Evolutionary conservation across 306 rosid species (phyloP), one percentile per base, ranked within the genome.

Genomic region (Lathyrus aphaca): DNA sequence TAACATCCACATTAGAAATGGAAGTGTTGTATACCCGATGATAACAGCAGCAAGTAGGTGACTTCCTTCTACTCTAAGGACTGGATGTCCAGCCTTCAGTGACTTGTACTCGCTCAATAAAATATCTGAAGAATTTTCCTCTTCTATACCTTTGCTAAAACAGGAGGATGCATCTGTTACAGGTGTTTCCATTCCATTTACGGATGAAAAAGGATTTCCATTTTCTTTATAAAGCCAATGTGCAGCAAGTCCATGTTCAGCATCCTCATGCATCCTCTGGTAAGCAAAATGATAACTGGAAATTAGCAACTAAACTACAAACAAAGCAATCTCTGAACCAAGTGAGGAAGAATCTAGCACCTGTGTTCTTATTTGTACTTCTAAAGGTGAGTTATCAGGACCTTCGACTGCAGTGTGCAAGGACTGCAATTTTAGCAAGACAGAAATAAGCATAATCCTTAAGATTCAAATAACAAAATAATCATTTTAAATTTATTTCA

Each of bases 321-420:
- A 46, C 35, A 51, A 55, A 49, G 74, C 40, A 80, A 61, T 67
- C 60, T 35, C 44, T 8, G 50, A 57, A 65, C 45, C 43, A 49
- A 55, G 74, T 51, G 64, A 23, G 69, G 57, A 64, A 51, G 46
- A 38, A 56, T 63, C 71, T 75, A 55, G 39, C 73, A 88, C 98
- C 98, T 90, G 92, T 3, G 98, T 88, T 86, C 97, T 87, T 83
- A 93, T 93, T 80, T 93, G 98, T 77, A 93, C 98, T 90, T 93
- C 98, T 82, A 93, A 82, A 71, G 98, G 90, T 37, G 98, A 88
- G 82, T 76, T 85, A 73, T 88, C 89, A 37, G 97, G 94, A 74
- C 98, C 98, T 80, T 82, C 87, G 59, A 93, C 98, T 19, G 98
- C 96, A 62, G 97, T 93, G 86, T 93, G 98, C 83, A 93, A 85